Evolutionary conservation across 345 rosid genomes (phyloP), one percentile per base, ranked within the genome.

Genomic region (Citrus hindsii): DNA sequence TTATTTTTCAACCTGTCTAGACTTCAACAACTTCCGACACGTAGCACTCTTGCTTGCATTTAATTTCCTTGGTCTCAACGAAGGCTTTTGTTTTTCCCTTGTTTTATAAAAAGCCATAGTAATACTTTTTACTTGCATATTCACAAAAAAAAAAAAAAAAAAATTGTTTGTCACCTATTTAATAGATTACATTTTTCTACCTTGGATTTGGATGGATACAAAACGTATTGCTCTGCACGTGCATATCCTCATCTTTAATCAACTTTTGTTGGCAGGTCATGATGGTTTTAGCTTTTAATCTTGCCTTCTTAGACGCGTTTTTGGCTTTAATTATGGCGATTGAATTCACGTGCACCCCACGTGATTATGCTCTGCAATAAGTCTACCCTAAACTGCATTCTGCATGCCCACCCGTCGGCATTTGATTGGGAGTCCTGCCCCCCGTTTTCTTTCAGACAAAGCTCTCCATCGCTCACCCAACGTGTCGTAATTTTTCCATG

Each of bases 401-500:
- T 7, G 59, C 3, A 27, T 42, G 42, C 65, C 65, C 38, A 64
- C 76, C 78, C 77, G 81, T 77, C 83, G 67, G 81, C 55, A 73
- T 37, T 60, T 6, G 33, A 37, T 32, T 72, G 63, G 58, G 9
- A 2, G 6, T 1, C n/a, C 7, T 24, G 4, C 3, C 27, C 12
- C 0, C 33, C 37, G 4, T 65, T 10, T 19, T 10, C 35, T 9
- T 9, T 16, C 5, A 51, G 40, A 67, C 75, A 81, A 72, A 53
- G 32, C 33, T 35, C 71, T 56, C 67, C 33, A 62, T 67, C 55
- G 22, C 73, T 83, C 77, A 80, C 74, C 81, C 79, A 81, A 81
- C 84, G 69, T 32, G 73, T 69, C 77, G 59, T 81, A 28, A 58
- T 78, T 82, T 64, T 85, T 85, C 82, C 10, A 76, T 76, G 69